Evolutionary conservation across 1,139 yeast genomes (phyloP).

Genomic region (Yamadazyma membranifaciens): DNA sequence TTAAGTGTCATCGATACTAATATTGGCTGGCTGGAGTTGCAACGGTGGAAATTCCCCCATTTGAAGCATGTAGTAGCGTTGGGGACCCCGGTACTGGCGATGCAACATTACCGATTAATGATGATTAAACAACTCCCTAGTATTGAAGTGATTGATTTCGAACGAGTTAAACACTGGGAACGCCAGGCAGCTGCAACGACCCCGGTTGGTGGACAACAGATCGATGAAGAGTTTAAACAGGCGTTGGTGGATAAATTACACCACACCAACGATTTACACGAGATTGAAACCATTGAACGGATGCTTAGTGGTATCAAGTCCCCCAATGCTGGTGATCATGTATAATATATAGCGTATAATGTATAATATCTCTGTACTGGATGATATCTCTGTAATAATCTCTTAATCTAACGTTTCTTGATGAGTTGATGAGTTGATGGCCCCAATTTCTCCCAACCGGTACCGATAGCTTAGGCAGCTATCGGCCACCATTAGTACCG

Average conservation of each 20-base stretch:
- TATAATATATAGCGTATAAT: no score
- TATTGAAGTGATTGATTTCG: slow-evolving; percentile 64
- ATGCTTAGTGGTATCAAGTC: slow-evolving; percentile 22
- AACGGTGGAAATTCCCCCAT: slow-evolving; percentile 26
- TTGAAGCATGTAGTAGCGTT: slow-evolving; percentile 50
- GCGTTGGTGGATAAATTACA: slow-evolving; percentile 53
- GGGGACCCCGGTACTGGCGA: slow-evolving; percentile 60
- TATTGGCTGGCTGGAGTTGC: slow-evolving; percentile 39
- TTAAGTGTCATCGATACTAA: slow-evolving; percentile 54
- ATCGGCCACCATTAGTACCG: no score
- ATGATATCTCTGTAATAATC: no score
- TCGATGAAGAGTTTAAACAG: slow-evolving; percentile 43
- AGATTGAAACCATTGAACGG: slow-evolving; percentile 69
- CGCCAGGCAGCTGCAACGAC: slow-evolving; percentile 46
- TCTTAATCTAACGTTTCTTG: no score
- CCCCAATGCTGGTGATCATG: slow-evolving; percentile 7
- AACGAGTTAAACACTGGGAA: slow-evolving; percentile 58
- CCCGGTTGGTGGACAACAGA: slow-evolving; percentile 1
- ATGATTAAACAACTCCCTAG: slow-evolving; percentile 64
- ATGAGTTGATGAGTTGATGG: no score
- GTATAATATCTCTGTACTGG: no score
- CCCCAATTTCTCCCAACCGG: no score
- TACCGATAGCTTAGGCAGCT: no score
- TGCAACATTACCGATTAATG: slow-evolving; percentile 58
- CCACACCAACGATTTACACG: slow-evolving; percentile 66